Conservation (phyloP, 805 yeast species). For the Saturnispora serradocipensis region DNA sequence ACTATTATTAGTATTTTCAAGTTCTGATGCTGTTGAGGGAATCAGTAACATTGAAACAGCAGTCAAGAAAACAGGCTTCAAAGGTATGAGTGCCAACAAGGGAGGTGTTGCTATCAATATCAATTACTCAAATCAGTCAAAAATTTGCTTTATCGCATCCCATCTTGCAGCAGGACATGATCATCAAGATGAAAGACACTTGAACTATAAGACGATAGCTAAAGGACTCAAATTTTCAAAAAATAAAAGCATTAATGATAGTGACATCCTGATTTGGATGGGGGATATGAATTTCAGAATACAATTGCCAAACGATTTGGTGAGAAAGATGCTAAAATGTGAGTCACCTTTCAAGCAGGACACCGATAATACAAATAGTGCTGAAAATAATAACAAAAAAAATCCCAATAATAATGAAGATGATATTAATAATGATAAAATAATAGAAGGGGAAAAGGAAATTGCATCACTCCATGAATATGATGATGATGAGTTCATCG, state of each 20-base stretch:
- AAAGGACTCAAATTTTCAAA: conserved; percentile 59
- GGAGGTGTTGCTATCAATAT: conserved; percentile 53
- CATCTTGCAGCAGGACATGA: conserved; percentile 93
- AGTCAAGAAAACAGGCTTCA: conserved; percentile 84
- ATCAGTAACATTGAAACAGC: conserved; percentile 60
- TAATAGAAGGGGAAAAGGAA: background rate
- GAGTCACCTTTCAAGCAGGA: background rate
- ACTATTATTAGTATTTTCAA: conserved; percentile 58
- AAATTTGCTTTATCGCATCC: conserved; percentile 69
- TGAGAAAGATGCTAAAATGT: conserved; percentile 31
- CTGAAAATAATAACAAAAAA: background rate
- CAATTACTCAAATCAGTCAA: conserved; percentile 43
- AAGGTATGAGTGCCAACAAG: conserved; percentile 71
- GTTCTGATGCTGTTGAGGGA: conserved; percentile 39
- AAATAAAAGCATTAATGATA: conserved; percentile 55
- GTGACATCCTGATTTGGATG: conserved; percentile 78
- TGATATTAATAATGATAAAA: background rate
- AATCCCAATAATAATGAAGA: background rate
- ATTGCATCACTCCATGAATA: background rate
- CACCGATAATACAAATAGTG: background rate
- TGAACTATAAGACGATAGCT: conserved; percentile 72
- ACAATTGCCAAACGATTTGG: conserved; percentile 59
- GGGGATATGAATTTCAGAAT: conserved; percentile 93
- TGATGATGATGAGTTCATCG: background rate
- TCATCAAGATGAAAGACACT: conserved; percentile 73